These are phyloP conservation scores for Postia placenta DNA, from an alignment of 768 basidiomycete species.

Conservation along the genomic window DNA sequence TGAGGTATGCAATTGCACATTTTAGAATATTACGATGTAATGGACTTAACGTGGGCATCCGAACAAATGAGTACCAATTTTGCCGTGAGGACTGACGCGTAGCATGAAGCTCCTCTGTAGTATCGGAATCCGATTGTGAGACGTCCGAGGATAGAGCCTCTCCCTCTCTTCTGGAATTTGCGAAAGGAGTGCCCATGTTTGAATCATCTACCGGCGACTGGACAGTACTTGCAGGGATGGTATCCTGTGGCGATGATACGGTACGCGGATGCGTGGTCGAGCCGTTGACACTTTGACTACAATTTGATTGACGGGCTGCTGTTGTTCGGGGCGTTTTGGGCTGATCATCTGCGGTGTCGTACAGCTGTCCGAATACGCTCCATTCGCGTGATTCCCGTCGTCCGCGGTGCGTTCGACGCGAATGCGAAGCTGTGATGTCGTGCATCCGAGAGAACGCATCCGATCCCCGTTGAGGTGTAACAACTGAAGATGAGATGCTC, in stretches of 20 bases:
- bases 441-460: constrained; percentile 9
- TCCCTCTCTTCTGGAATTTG: not conserved
- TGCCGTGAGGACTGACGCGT: not conserved
- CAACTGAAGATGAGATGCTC: constrained; percentile 8
- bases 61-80: constrained; percentile 1
- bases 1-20: constrained; percentile 85
- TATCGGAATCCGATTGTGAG: not conserved
- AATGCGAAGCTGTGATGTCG: constrained; percentile 7
- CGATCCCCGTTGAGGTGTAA: not conserved
- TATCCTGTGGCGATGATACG: not conserved
- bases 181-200: not conserved
- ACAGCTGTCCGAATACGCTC: constrained; percentile 65
- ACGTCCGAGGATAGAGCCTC: not conserved
- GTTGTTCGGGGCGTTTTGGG: constrained; percentile 2
- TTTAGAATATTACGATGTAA: constrained; percentile 76
- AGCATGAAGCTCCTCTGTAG: not conserved
- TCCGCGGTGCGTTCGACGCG: constrained; percentile 2
- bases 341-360: constrained; percentile 54
- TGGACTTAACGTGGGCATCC: constrained; percentile 35
- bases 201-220: constrained; percentile 3
- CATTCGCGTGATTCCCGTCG: constrained; percentile 32
- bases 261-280: not conserved
- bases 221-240: not conserved
- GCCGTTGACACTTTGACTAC: constrained; percentile 3
- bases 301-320: constrained; percentile 2